phyloP scores from a whole-genome alignment of 148 eudicot genomes.

The Vaccinium vitisidaea region DNA sequence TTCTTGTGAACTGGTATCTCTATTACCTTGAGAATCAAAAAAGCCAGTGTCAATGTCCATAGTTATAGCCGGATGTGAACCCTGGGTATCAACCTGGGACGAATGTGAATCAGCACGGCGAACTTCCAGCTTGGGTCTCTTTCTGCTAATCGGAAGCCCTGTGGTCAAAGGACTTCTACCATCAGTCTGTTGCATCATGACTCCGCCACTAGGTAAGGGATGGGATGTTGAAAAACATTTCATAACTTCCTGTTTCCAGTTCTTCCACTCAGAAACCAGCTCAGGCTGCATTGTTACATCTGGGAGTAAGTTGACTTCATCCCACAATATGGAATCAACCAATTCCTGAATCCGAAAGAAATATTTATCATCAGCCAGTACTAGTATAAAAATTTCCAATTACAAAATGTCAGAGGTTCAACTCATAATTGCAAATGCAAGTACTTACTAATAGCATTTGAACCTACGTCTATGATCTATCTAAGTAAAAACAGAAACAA shows the following conservation, averaged over 20 bases:
- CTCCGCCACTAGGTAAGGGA: constrained; percentile 36
- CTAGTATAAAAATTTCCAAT: neutral
- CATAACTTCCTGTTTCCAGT: constrained; percentile 79
- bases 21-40: constrained; percentile 38
- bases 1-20: constrained; percentile 27
- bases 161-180: constrained; percentile 34
- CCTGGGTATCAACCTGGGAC: constrained; percentile 37
- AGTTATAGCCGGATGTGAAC: constrained; percentile 34
- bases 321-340: constrained; percentile 70
- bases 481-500: neutral
- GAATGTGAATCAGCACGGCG: constrained; percentile 89
- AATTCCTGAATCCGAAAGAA: constrained; percentile 57
- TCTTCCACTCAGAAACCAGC: constrained; percentile 65
- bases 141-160: constrained; percentile 55
- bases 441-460: neutral
- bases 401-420: neutral
- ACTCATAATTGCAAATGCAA: neutral
- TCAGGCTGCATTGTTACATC: constrained; percentile 47
- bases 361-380: neutral
- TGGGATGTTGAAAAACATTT: constrained; percentile 58
- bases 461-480: neutral
- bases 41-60: constrained; percentile 53
- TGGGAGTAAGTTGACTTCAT: constrained; percentile 50
- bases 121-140: constrained; percentile 96
- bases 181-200: constrained; percentile 32